Base-by-base conservation (phyloP, 2,329 filamentous ascomycete species). In the Calonectria naviculata region DNA sequence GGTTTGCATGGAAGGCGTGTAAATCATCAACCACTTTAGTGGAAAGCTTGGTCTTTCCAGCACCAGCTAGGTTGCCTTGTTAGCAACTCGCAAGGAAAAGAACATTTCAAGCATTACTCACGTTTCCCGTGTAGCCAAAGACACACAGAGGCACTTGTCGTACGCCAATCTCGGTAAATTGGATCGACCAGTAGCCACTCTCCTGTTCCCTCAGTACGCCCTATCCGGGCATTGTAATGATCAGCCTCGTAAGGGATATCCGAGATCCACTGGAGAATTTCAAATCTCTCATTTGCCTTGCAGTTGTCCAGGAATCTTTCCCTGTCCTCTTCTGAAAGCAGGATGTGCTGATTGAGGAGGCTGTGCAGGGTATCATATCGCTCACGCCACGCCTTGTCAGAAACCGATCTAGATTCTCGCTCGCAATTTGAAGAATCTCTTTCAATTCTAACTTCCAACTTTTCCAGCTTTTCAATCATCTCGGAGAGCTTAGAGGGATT, bases 1-100 rank as follows among this genome's bases (percentile, higher is more conserved):
- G 4, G 12, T 56, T 31, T 5, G 42, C 34, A 12, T 9, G n/a
- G 5, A 60, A 17, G 2, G 4, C 19, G 7, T 60, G 21, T 4
- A 71, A 19, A 54, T 60, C 47, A 26, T 71, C 68, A 19, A 73
- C 46, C 13, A 71, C 68, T 42, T 66, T 73, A 12, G 71, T 47
- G 8, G 52, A 67, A 17, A 73, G 68, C 42, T 73, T 73, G 13
- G 71, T 73, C 24, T 73, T 73, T 10, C 71, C 71, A 63, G 61
- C 54, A 5, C 71, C 68, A 13, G 71, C 68, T 71, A n/a, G 28
- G 17, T 42, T 9, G 3, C 24, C 9, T 41, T n/a, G 31, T 70
- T 19, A 71, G 61, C 21, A 19, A 38, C 5, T 6, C 17, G 36
- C 10, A 12, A 24, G n/a, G 21, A 38, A 26, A 47, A 12, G 4